Percentiles rank a stretch among this genome's conserved stretches.
These are phyloP conservation scores for Rhodamnia rubescens DNA, from an alignment of 345 rosid genomes.

Conservation along the genomic window DNA sequence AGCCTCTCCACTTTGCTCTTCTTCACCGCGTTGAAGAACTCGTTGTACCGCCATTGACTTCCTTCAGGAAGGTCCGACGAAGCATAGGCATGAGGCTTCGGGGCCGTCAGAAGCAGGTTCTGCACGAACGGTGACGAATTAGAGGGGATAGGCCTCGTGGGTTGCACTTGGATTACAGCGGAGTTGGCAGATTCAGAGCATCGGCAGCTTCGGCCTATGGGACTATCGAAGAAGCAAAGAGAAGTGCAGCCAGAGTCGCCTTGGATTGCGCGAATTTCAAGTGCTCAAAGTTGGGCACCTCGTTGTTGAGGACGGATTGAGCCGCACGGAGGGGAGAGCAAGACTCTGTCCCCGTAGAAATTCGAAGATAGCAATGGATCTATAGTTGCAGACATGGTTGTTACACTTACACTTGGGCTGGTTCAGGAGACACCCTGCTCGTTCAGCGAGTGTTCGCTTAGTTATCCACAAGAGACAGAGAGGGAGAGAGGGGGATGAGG, in stretches of 20 bases:
- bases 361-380: conserved; percentile 17
- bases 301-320: not conserved
- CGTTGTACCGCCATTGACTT: conserved; percentile 8
- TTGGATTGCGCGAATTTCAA: conserved; percentile 9
- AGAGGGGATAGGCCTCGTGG: conserved; percentile 13
- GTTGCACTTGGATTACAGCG: conserved; percentile 24
- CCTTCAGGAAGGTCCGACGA: conserved; percentile 14
- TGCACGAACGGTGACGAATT: conserved; percentile 21
- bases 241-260: conserved; percentile 15
- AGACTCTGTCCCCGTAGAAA: conserved; percentile 9
- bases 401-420: not conserved
- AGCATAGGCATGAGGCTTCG: conserved; percentile 17
- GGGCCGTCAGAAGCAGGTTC: conserved; percentile 32
- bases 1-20: conserved; percentile 17
- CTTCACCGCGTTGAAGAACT: conserved; percentile 12
- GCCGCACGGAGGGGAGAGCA: not conserved
- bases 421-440: not conserved
- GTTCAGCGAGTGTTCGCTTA: not conserved
- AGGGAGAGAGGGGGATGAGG: not conserved
- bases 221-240: conserved; percentile 16
- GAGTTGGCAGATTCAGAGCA: conserved; percentile 1
- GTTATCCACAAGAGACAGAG: not conserved
- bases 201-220: conserved; percentile 26
- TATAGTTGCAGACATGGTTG: conserved; percentile 5
- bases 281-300: not conserved